Base-by-base conservation (phyloP, 192 early-diverging fungal genomes). In the Backusella macrospora region DNA sequence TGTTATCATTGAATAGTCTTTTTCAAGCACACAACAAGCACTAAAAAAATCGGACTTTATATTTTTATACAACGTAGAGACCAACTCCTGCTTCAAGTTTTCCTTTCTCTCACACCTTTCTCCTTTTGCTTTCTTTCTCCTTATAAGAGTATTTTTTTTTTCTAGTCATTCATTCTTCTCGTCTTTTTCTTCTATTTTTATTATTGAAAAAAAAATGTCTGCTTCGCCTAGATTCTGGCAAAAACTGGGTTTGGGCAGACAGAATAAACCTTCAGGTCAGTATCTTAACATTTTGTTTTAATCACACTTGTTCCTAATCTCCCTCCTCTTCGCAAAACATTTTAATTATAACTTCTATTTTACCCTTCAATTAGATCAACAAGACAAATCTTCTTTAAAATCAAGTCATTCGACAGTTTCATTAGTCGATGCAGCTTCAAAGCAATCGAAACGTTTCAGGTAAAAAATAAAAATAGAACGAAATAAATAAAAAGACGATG, bases 221-320 rank as follows among this genome's bases (percentile, higher is more conserved):
- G 43, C 67, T 47, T 68, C 67, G 47, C 67, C 67, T 43, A 68
- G 67, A 29, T 68, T 68, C 42, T 68, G 67, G 67, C 67, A 68
- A 68, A 68, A 68, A 43, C 44, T 68, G 44, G 67, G 67, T 0
- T 68, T 68, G 26, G 67, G 67, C 43, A 68, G 44, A 45, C 67
- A 68, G 42, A 68, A 23, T 42, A 68, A 68, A 15, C 44, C 43
- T 18, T 68, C 67, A 65, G 26, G 38, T 65, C 37, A 6, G 38
- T 65, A 47, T 3, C 16, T 37, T 38, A 64, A 64, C 43, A 18
- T 68, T 26, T 29, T 26, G 9, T 42, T 42, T 13, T 21, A 12
- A 39, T 16, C 16, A 18, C 18, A 52, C 16, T 49, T 49, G 14
- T 49, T 15, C 15, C 5, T 49, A 6, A 52, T 15, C 5, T 21